These are phyloP conservation scores for Tieghemostelium lacteum DNA, from an alignment of 78 protist species.

Conservation along the genomic window DNA sequence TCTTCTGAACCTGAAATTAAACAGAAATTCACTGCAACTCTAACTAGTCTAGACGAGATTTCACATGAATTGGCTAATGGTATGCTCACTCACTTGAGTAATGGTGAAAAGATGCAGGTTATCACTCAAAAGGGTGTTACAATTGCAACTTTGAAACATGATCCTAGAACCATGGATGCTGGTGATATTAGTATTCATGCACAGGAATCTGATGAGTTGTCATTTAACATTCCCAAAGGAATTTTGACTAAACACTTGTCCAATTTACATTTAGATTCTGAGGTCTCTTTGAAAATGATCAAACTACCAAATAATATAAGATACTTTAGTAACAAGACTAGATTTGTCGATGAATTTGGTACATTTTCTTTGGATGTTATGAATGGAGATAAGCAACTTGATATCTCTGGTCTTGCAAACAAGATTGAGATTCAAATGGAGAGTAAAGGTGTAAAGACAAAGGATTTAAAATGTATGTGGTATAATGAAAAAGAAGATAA, in stretches of 20 bases:
- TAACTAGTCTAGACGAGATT: background rate
- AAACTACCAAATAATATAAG: conserved; percentile 18
- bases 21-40: background rate
- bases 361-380: conserved; percentile 3
- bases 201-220: background rate
- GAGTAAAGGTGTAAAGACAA: background rate
- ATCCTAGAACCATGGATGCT: background rate
- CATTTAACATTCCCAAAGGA: conserved; percentile 1
- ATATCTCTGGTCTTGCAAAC: background rate
- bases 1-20: background rate
- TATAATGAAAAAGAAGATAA: background rate
- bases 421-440: conserved; percentile 39
- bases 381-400: background rate
- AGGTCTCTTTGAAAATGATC: conserved; percentile 19
- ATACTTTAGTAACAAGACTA: background rate
- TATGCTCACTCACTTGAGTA: background rate
- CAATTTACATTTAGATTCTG: background rate
- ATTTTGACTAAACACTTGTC: background rate
- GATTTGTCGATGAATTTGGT: background rate
- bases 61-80: conserved; percentile 36
- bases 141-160: conserved; percentile 31
- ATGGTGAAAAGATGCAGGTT: conserved; percentile 27
- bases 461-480: conserved; percentile 32
- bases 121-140: conserved; percentile 39
- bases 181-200: background rate